Evolutionary conservation across 2,329 filamentous ascomycete species (phyloP).

Genomic region (Aspergillus chevalieri): DNA sequence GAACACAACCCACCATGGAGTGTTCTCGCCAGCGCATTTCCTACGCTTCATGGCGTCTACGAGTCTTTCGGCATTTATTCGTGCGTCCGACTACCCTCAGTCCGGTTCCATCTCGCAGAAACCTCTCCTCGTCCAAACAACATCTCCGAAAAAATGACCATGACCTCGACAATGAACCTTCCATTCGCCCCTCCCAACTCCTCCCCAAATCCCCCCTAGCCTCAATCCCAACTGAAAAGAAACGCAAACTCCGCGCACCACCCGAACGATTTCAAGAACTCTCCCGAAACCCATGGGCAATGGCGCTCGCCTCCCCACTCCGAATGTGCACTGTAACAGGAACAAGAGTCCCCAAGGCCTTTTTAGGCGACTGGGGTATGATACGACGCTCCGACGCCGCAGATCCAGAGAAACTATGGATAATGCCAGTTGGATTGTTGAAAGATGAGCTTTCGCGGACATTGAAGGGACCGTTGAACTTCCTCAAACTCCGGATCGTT

Average conservation of each 20-base stretch:
- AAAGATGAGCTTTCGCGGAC: conserved; percentile 21
- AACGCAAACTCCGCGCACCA: conserved; percentile 20
- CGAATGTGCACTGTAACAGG: conserved; percentile 30
- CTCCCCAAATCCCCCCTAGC: conserved; percentile 34
- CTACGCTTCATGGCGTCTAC: conserved; percentile 29
- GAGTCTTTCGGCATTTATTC: conserved; percentile 19
- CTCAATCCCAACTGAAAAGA: conserved; percentile 16
- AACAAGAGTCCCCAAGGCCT: conserved; percentile 25
- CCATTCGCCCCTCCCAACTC: conserved; percentile 21
- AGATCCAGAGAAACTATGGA: conserved; percentile 18
- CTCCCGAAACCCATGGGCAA: conserved; percentile 36
- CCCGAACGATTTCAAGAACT: conserved; percentile 23
- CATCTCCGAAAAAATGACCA: neutral
- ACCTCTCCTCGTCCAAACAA: conserved; percentile 4
- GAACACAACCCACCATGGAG: conserved; percentile 17
- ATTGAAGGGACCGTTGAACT: neutral
- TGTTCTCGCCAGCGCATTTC: conserved; percentile 19
- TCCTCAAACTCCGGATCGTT: conserved; percentile 22
- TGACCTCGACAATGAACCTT: conserved; percentile 3
- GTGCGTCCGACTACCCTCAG: conserved; percentile 1
- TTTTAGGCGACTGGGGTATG: conserved; percentile 32
- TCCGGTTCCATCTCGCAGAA: conserved; percentile 4
- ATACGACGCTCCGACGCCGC: conserved; percentile 23
- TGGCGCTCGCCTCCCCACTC: conserved; percentile 31
- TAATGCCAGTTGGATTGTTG: conserved; percentile 29